Percentiles rank a stretch among this genome's conserved stretches.
Evolutionary conservation across 2,329 filamentous ascomycete species (phyloP).

Genomic region (Verticillium longisporum): DNA sequence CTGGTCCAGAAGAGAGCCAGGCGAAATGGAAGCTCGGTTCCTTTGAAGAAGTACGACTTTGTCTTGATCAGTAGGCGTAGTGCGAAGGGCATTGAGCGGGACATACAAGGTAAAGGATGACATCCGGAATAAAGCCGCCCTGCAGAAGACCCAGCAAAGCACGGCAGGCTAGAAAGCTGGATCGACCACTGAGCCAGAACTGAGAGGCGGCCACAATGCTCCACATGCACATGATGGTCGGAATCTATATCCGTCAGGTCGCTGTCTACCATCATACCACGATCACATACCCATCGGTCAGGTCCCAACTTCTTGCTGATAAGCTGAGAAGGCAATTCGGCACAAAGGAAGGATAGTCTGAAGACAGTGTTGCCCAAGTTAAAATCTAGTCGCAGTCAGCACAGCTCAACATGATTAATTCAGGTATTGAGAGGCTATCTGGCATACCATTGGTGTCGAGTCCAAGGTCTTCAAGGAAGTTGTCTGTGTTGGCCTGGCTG

Average conservation of each 20-base stretch:
- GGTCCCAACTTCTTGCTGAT: constrained; percentile 42
- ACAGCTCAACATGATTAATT: neutral
- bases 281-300: constrained; percentile 26
- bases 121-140: constrained; percentile 42
- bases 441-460: constrained; percentile 29
- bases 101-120: constrained; percentile 11
- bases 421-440: neutral
- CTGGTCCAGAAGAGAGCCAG: constrained; percentile 26
- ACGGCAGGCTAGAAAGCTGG: constrained; percentile 23
- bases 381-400: constrained; percentile 28
- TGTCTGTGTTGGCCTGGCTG: constrained; percentile 39
- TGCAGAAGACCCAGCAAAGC: constrained; percentile 39
- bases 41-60: constrained; percentile 23
- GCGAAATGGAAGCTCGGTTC: constrained; percentile 22
- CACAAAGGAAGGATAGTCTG: constrained; percentile 42
- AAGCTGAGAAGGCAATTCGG: constrained; percentile 56
- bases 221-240: constrained; percentile 34
- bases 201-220: constrained; percentile 25
- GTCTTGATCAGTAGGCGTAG: neutral
- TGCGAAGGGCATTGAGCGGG: neutral
- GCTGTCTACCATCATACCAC: too few species aligned
- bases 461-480: constrained; percentile 34
- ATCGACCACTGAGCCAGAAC: constrained; percentile 19
- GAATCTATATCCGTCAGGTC: constrained; percentile 22
- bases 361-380: constrained; percentile 44